These are phyloP conservation scores for Punica granatum DNA, from an alignment of 345 rosid species.

Conservation along the genomic window DNA sequence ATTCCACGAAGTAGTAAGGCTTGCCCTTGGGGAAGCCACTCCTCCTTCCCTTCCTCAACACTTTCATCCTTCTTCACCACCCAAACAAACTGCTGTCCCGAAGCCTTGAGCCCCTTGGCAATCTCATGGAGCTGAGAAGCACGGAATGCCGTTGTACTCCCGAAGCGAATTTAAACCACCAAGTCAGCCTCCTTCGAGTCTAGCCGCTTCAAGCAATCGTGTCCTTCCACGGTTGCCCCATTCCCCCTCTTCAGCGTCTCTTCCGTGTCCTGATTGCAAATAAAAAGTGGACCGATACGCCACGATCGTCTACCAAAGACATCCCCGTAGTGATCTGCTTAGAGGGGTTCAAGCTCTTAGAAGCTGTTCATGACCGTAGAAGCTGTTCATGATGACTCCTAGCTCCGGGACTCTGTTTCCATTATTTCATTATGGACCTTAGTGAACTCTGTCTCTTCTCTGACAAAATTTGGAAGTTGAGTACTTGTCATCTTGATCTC, in stretches of 20 bases:
- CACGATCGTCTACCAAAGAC: conserved; percentile 14
- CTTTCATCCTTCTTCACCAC: conserved; percentile 26
- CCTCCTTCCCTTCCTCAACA: conserved; percentile 27
- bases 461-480: conserved; percentile 4
- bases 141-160: conserved; percentile 25
- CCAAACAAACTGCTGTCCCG: conserved; percentile 49
- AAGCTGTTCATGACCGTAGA: conserved; percentile 37
- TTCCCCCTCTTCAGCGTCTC: conserved; percentile 37
- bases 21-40: conserved; percentile 39
- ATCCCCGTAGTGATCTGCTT: conserved; percentile 18
- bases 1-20: background rate
- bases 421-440: too few relatives aligned
- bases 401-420: background rate
- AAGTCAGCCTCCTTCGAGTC: conserved; percentile 39
- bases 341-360: conserved; percentile 31
- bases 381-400: conserved; percentile 58
- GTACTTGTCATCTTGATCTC: conserved; percentile 17
- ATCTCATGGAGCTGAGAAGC: conserved; percentile 31
- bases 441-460: background rate
- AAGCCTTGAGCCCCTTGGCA: conserved; percentile 41
- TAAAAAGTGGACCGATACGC: conserved; percentile 24
- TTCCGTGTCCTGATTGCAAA: conserved; percentile 22
- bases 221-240: conserved; percentile 20
- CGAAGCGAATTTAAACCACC: conserved; percentile 49
- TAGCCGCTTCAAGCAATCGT: conserved; percentile 42